phyloP scores from a whole-genome alignment of 2,329 filamentous ascomycete species.

The Diplocarpon mali region DNA sequence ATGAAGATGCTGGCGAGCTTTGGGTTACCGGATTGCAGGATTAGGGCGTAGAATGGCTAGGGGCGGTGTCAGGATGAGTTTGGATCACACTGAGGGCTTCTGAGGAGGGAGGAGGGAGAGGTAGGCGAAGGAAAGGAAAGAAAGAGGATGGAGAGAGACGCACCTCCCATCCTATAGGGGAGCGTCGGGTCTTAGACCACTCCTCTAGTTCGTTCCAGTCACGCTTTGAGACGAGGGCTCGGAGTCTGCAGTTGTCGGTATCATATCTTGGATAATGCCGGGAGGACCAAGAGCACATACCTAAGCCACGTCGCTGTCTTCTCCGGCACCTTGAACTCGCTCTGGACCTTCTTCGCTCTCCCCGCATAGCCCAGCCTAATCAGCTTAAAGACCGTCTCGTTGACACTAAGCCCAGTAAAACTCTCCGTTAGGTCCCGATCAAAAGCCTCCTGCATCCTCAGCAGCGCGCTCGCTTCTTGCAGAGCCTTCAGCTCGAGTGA shows the following conservation, averaged over 20 bases:
- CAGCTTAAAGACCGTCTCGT: slow-evolving; percentile 86
- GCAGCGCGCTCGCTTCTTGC: slow-evolving; percentile 67
- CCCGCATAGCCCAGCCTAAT: slow-evolving; percentile 73
- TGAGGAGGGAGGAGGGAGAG: not conserved
- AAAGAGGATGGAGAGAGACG: slow-evolving; percentile 1
- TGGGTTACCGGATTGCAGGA: slow-evolving; percentile 79
- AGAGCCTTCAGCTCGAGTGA: slow-evolving; percentile 63
- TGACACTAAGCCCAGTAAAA: slow-evolving; percentile 75
- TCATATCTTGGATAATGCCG: not conserved
- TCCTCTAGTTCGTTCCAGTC: slow-evolving; percentile 93
- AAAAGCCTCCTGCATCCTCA: slow-evolving; percentile 78
- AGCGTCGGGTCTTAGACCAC: slow-evolving; percentile 64
- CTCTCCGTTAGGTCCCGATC: slow-evolving; percentile 70
- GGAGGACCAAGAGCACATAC: slow-evolving; percentile 27
- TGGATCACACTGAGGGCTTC: not conserved
- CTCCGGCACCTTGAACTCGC: slow-evolving; percentile 86
- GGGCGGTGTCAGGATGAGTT: not conserved
- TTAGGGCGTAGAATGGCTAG: slow-evolving; percentile 79
- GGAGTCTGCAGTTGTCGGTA: slow-evolving; percentile 41
- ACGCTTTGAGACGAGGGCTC: slow-evolving; percentile 78
- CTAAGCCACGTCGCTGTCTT: slow-evolving; percentile 81
- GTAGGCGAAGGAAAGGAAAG: not conserved
- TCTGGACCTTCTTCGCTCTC: slow-evolving; percentile 76
- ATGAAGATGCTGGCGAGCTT: slow-evolving; percentile 76
- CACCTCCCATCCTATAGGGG: slow-evolving; percentile 83